phyloP scores from a whole-genome alignment of 352 stramenopile genomes.

The Globisporangium yorkense region DNA sequence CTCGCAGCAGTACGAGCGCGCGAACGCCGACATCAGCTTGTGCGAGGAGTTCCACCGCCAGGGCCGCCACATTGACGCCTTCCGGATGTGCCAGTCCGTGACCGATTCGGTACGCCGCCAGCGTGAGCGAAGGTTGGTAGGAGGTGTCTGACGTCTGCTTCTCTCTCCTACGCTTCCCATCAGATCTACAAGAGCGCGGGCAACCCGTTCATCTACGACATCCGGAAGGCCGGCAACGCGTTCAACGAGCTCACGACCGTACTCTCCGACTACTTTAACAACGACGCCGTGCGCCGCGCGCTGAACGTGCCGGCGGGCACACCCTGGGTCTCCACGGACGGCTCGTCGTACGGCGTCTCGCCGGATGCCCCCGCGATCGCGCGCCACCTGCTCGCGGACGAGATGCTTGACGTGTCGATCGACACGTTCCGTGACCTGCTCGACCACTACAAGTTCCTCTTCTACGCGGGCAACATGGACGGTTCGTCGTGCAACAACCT shows the following conservation, averaged over 20 bases:
- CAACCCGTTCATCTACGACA: slow-evolving; percentile 85
- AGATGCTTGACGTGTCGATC: slow-evolving; percentile 77
- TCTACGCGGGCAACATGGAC: slow-evolving; percentile 84
- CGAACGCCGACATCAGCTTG: slow-evolving; percentile 64
- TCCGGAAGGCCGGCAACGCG: slow-evolving; percentile 52
- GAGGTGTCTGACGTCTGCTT: not conserved
- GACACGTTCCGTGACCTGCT: slow-evolving; percentile 69
- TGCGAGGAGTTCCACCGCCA: slow-evolving; percentile 74
- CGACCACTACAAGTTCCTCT: slow-evolving; percentile 82
- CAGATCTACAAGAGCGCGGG: slow-evolving; percentile 70
- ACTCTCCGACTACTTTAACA: slow-evolving; percentile 81
- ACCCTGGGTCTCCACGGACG: slow-evolving; percentile 63
- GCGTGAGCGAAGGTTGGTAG: too few relatives aligned
- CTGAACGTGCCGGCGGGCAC: slow-evolving; percentile 77
- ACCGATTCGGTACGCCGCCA: slow-evolving; percentile 33
- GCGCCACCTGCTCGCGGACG: slow-evolving; percentile 64
- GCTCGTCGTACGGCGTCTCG: slow-evolving; percentile 48
- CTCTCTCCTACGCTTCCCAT: not conserved
- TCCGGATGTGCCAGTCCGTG: slow-evolving; percentile 59
- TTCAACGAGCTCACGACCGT: slow-evolving; percentile 44
- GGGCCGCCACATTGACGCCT: slow-evolving; percentile 67
- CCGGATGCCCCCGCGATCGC: slow-evolving; percentile 44
- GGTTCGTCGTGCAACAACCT: slow-evolving; percentile 79
- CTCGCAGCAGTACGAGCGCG: slow-evolving; percentile 73
- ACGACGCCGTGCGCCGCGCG: slow-evolving; percentile 70